Conservation (phyloP, 257 asterid species). For the Solanum phureja region DNA sequence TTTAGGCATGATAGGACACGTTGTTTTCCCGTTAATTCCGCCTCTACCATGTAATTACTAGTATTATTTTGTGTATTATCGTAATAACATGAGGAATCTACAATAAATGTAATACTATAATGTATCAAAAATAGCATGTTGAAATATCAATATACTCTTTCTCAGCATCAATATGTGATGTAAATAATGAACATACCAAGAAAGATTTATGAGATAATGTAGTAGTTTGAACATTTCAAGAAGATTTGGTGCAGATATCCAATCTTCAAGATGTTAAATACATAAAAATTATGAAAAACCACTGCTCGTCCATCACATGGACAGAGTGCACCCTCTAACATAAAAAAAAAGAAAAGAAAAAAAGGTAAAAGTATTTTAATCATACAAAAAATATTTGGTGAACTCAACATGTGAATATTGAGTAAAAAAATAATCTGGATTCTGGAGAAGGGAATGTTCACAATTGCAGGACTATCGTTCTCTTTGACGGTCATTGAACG, state of each 20-base stretch:
- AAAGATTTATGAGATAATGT: background rate
- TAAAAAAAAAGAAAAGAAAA: background rate
- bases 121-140: background rate
- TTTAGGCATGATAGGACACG: constrained; percentile 16
- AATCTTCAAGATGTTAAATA: background rate
- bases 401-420: constrained; percentile 28
- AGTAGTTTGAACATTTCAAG: constrained; percentile 1
- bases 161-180: background rate
- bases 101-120: background rate
- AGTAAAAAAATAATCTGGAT: constrained; percentile 7
- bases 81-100: background rate
- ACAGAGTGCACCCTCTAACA: constrained; percentile 48
- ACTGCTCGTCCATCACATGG: constrained; percentile 57
- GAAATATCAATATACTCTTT: background rate
- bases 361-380: background rate
- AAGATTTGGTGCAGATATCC: constrained; percentile 6
- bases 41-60: background rate
- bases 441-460: background rate
- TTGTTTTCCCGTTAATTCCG: constrained; percentile 13
- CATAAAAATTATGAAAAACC: constrained; percentile 19
- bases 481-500: constrained; percentile 47
- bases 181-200: background rate
- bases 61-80: background rate
- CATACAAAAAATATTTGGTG: background rate
- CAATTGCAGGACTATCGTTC: constrained; percentile 38